Conservation (phyloP, 768 basidiomycete genomes). For the Boletus sensibilis region DNA sequence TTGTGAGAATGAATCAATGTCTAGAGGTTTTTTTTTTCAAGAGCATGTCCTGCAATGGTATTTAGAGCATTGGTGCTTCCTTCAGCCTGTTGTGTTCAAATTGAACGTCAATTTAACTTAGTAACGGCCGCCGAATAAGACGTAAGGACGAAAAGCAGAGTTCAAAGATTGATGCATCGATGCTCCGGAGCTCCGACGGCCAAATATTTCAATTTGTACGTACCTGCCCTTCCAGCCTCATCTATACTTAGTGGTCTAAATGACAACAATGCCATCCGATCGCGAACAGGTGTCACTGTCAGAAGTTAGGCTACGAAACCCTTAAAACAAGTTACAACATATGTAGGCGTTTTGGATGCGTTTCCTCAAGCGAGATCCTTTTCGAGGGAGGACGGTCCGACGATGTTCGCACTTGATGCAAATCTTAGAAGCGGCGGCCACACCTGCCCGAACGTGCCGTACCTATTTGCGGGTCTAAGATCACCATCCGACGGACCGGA, state of each 20-base stretch:
- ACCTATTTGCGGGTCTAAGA: too few species aligned
- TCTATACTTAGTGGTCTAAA: not conserved
- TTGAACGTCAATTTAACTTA: not conserved
- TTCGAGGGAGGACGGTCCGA: not conserved
- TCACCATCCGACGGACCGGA: not conserved
- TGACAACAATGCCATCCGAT: not conserved
- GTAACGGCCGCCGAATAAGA: not conserved
- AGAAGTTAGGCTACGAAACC: not conserved
- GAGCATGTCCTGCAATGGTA: not conserved
- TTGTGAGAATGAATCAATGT: constrained; percentile 29
- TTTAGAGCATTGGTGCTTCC: not conserved
- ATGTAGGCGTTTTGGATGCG: not conserved
- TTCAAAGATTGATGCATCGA: not conserved
- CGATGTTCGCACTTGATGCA: not conserved
- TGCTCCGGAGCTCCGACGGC: not conserved
- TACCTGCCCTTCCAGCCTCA: not conserved
- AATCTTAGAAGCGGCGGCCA: too few species aligned
- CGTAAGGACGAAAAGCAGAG: not conserved
- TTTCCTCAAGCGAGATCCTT: not conserved
- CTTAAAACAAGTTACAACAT: not conserved
- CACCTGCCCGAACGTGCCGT: too few species aligned
- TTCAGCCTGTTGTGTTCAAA: not conserved
- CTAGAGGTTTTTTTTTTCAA: not conserved
- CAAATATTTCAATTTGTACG: not conserved
- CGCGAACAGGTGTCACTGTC: not conserved